Base-by-base conservation (phyloP, 2,329 filamentous ascomycete species). In the Blumeria graminis region DNA sequence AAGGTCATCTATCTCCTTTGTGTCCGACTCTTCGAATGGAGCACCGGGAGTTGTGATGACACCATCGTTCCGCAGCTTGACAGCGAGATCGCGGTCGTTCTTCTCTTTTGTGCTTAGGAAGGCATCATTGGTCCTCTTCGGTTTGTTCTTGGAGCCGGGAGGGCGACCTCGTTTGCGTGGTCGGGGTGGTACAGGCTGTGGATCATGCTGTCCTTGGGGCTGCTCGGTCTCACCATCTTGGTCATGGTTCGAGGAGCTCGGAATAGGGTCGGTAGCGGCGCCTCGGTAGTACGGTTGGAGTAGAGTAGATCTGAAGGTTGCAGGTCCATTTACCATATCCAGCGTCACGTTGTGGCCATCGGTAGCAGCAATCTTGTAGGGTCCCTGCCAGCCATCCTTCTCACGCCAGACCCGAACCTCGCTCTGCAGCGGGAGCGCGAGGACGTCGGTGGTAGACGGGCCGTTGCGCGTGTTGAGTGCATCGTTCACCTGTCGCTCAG, bases 361-460 rank as follows among this genome's bases (percentile, higher is more conserved):
- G 10, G 16, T n/a, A 5, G 35, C 38, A 46, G 46, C 32, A 28
- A 55, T 11, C 16, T 55, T 34, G 11, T 33, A 46, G 6, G 28
- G 22, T 9, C 54, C 54, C 6, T n/a, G n/a, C 54, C 54, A 55
- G 22, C 46, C 38, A 33, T 55, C 46, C 7, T 56, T 45, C 45
- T 58, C 55, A n/a, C 57, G 35, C 52, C 51, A 58, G 10, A 57
- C 50, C 1, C 55, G 50, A 4, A 57, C 56, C 9, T 56, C 1
- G 7, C 28, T 48, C 13, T 57, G 56, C 13, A 57, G 38, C 13
- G 14, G n/a, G 18, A 59, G 43, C 7, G 52, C 33, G 28, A 56
- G 38, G 6, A 57, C 46, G 0, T n/a, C 14, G 11, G 46, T 16
- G 1, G 43, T 50, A 39, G 18, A 45, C 1, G 54, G 54, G 6